A percentile compares a stretch with the other conserved stretches of the same genome.
Conservation (phyloP, 805 yeast genomes). For the Candida ponderosae region DNA sequence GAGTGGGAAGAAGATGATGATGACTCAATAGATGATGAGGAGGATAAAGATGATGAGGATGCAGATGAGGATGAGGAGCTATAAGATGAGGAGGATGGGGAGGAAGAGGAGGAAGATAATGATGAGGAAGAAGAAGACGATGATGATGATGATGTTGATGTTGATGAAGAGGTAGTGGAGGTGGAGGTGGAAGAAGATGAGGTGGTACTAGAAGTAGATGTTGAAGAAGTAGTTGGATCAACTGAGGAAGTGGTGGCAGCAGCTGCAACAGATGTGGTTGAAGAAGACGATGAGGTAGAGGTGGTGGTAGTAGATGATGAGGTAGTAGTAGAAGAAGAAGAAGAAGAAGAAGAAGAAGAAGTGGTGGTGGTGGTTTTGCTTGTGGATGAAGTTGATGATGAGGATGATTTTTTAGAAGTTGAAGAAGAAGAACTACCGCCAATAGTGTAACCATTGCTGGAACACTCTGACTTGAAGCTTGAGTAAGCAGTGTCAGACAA, state of each 20-base stretch:
- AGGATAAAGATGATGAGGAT: slow-evolving; percentile 11
- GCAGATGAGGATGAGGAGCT: slow-evolving; percentile 14
- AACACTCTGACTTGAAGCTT: slow-evolving; percentile 49
- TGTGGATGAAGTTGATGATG: slow-evolving; percentile 25
- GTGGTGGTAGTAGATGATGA: slow-evolving; percentile 17
- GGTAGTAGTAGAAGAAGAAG: slow-evolving; percentile 18
- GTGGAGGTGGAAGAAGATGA: slow-evolving; percentile 15
- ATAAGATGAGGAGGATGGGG: slow-evolving; percentile 13
- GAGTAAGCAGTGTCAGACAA: slow-evolving; percentile 48
- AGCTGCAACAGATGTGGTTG: slow-evolving; percentile 14
- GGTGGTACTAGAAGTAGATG: slow-evolving; percentile 11
- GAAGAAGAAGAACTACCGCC: slow-evolving; percentile 22
- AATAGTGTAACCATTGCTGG: slow-evolving; percentile 33
- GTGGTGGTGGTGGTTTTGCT: slow-evolving; percentile 23
- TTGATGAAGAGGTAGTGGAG: slow-evolving; percentile 8
- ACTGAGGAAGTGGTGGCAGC: slow-evolving; percentile 15
- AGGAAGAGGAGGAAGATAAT: not conserved
- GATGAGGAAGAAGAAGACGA: not conserved
- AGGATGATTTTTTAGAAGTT: slow-evolving; percentile 24
- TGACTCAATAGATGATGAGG: slow-evolving; percentile 16
- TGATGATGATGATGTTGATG: slow-evolving; percentile 3
- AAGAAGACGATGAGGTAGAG: slow-evolving; percentile 15
- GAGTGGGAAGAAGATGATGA: slow-evolving; percentile 11
- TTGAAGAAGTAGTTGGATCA: slow-evolving; percentile 10
- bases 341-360: slow-evolving; percentile 19